A percentile compares a stretch with the other conserved stretches of the same genome.
phyloP scores from a whole-genome alignment of 306 rosid genomes.

The Acacia melanoxylon region DNA sequence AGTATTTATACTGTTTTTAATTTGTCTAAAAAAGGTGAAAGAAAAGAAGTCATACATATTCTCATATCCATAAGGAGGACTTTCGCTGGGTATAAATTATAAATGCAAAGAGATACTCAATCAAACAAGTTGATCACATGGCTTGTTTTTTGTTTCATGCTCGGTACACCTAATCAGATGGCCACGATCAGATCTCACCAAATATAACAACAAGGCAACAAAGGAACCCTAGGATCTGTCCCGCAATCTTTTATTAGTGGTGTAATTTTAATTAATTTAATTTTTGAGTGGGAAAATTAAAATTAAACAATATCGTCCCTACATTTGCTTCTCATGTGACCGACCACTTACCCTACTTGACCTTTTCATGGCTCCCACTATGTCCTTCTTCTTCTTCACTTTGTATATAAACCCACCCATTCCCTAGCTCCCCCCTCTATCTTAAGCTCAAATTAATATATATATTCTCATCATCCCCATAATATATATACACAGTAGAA shows the following conservation, averaged over 20 bases:
- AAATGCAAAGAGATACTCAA: constrained; percentile 20
- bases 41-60: neutral
- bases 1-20: neutral
- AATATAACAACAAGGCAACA: constrained; percentile 30
- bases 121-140: constrained; percentile 52
- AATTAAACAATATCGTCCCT: constrained; percentile 45
- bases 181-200: constrained; percentile 45
- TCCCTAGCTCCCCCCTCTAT: neutral
- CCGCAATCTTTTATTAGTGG: constrained; percentile 36
- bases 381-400: constrained; percentile 22
- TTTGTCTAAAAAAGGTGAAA: neutral
- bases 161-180: constrained; percentile 43
- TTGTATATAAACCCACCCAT: constrained; percentile 22
- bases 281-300: constrained; percentile 27
- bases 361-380: constrained; percentile 64
- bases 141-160: constrained; percentile 39
- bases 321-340: constrained; percentile 77
- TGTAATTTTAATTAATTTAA: neutral
- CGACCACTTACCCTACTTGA: constrained; percentile 64
- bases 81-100: neutral
- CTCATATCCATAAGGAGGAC: neutral
- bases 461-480: constrained; percentile 1
- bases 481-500: neutral
- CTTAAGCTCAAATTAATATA: neutral
- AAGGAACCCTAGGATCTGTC: constrained; percentile 53